A percentile compares a stretch with the other conserved stretches of the same genome.
Evolutionary conservation across 331 rosid genomes (phyloP).

Genomic region (Quercus lobata): DNA sequence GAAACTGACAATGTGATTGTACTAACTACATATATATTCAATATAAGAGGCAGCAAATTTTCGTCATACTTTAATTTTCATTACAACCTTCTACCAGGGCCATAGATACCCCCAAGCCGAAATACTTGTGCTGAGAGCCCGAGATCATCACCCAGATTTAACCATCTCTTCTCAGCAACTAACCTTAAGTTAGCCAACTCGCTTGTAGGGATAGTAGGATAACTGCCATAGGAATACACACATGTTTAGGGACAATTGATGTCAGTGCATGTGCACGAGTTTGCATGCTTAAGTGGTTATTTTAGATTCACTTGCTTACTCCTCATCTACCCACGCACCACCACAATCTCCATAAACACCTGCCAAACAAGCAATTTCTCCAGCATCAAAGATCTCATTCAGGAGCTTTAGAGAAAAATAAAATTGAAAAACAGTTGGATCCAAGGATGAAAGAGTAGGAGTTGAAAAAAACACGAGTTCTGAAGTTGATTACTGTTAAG

Average conservation of each 20-base stretch:
- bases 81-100: slow-evolving; percentile 92
- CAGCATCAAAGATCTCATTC: slow-evolving; percentile 1
- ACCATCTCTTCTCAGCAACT: slow-evolving; percentile 79
- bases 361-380: slow-evolving; percentile 28
- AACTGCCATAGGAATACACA: slow-evolving; percentile 42
- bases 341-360: slow-evolving; percentile 82
- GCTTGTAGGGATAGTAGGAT: slow-evolving; percentile 50
- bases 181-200: slow-evolving; percentile 58
- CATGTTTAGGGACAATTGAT: slow-evolving; percentile 25
- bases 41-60: slow-evolving; percentile 3
- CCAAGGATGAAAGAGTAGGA: not conserved
- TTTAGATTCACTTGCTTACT: slow-evolving; percentile 55
- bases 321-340: slow-evolving; percentile 78
- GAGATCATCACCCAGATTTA: slow-evolving; percentile 42
- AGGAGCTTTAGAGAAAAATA: not conserved
- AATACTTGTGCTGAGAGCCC: slow-evolving; percentile 47
- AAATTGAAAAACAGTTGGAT: not conserved
- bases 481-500: not conserved
- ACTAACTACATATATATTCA: slow-evolving; percentile 5
- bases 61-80: not conserved
- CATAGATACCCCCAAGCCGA: slow-evolving; percentile 96
- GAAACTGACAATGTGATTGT: slow-evolving; percentile 9
- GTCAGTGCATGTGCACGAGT: slow-evolving; percentile 7
- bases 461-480: not conserved
- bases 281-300: slow-evolving; percentile 20